Evolutionary conservation across 805 yeast species (phyloP), one percentile per base, ranked within the genome.

Genomic region (Maudiozyma bulderi): DNA sequence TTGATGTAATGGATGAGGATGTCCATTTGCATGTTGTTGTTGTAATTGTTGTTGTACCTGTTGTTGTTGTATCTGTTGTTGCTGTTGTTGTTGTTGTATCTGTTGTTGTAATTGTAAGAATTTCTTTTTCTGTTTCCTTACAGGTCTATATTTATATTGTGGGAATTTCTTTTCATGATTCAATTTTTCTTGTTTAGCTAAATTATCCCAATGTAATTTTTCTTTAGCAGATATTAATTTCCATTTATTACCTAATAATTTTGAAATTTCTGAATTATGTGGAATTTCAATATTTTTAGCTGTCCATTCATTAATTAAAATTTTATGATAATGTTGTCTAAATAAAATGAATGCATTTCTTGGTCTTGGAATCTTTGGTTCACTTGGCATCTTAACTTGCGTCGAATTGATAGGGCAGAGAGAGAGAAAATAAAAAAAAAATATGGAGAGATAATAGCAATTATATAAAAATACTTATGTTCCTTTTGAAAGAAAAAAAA

Each of bases 81-180:
- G 42, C 34, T 47, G 37, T 11, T 39, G 42, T 28, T 39, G 42
- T 3, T 39, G 47, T 43, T 48, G 52, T 43, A 48, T n/a, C 40
- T 39, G 42, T 32, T 49, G 31, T 28, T 52, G 35, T 49, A 68
- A 53, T 40, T 35, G 29, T 40, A 38, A 8, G 40, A 39, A 15
- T 31, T 39, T 46, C 32, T 47, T 52, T 35, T 45, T 45, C 5
- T 45, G 40, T 42, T 45, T 52, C 11, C 54, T 52, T 29, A 54
- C 50, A 30, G 95, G 95, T 33, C 86, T 77, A 65, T 88, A 88
- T 55, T 91, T 78, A 67, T 88, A 88, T 48, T 88, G 88, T 4
- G 96, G 96, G 63, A 87, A 88, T 60, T 86, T 83, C 57, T 81
- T 81, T 44, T 87, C 85, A 61, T 88, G 96, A 54, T 78, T 75